These are phyloP conservation scores for Penicillium paradoxum DNA, from an alignment of 495 filamentous ascomycete species.

Conservation along the genomic window DNA sequence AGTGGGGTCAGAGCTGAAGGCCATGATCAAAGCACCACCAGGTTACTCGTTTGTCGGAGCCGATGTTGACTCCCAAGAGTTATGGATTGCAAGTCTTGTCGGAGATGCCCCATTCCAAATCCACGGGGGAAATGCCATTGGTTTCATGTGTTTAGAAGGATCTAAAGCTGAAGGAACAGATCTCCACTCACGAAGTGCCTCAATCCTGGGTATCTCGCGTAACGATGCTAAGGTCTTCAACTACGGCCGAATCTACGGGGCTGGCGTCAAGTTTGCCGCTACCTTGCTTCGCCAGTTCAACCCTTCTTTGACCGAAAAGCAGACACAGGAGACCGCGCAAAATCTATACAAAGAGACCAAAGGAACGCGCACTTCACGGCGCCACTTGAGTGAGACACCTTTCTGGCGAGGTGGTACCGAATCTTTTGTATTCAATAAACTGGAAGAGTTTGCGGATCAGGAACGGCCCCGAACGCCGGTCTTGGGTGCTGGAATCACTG, in stretches of 20 bases:
- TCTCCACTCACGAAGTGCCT: slow-evolving; percentile 88
- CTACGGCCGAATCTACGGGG: slow-evolving; percentile 96
- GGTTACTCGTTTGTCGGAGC: slow-evolving; percentile 94
- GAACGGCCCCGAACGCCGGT: slow-evolving; percentile 87
- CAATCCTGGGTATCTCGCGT: slow-evolving; percentile 85
- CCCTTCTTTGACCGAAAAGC: slow-evolving; percentile 66
- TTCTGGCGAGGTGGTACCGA: slow-evolving; percentile 98
- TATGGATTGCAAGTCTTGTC: slow-evolving; percentile 96
- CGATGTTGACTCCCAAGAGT: slow-evolving; percentile 97
- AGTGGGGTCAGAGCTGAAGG: slow-evolving; percentile 94
- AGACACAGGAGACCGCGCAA: slow-evolving; percentile 69
- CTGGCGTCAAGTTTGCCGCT: slow-evolving; percentile 87
- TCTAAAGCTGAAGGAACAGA: slow-evolving; percentile 92
- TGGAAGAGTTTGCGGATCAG: slow-evolving; percentile 96
- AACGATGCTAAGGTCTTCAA: slow-evolving; percentile 98
- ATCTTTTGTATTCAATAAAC: slow-evolving; percentile 94
- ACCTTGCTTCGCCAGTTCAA: slow-evolving; percentile 92
- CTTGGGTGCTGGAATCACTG: slow-evolving; percentile 93
- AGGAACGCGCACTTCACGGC: slow-evolving; percentile 69
- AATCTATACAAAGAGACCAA: slow-evolving; percentile 88
- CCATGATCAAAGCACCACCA: slow-evolving; percentile 88
- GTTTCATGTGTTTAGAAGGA: slow-evolving; percentile 98
- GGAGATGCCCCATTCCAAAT: slow-evolving; percentile 91
- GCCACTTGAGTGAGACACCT: slow-evolving; percentile 59
- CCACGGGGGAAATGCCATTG: slow-evolving; percentile 93